Evolutionary conservation across 78 protist species (phyloP), one percentile per base, ranked within the genome.

Genomic region (Protostelium mycophagum): DNA sequence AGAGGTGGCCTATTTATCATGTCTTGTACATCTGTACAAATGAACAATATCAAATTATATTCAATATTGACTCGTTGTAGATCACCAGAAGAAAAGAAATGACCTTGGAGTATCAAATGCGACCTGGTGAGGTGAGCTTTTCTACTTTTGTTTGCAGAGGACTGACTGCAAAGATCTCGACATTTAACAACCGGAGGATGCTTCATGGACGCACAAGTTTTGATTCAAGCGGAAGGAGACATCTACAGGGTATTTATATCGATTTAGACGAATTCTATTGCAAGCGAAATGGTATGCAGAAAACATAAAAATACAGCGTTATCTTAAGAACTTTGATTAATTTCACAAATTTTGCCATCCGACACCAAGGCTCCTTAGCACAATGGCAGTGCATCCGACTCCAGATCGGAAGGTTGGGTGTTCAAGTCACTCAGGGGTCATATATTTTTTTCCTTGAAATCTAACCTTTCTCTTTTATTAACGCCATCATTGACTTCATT

Each of bases 111-210:
- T 1, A 90, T 35, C 37, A 34, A 63, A 38, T 29, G 28, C 0
- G 89, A 87, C 34, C 83, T 36, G 73, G 63, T 34, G 38, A 34
- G 0, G 86, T 86, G 87, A 0, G 31, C 34, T 0, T 1, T 0
- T 0, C 25, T 90, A 16, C 0, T 92, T 37, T 28, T 1, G 38
- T 34, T 28, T 28, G 0, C 88, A 0, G 85, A 9, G 36, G 83
- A 34, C 29, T 1, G 25, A 83, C 1, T 39, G 31, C 88, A 28
- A 31, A 90, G 35, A 34, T n/a, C 34, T 90, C 73, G 28, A 31
- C 38, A 38, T 94, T 94, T 90, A 91, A 86, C 90, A 91, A 94
- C 93, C 63, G 96, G 37, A 84, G 96, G 29, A 35, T 91, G 85
- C 87, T 94, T 36, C 96, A 94, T 88, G 93, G 91, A 36, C 37